phyloP scores from a whole-genome alignment of 495 filamentous ascomycete species.

The Aspergillus diversus region DNA sequence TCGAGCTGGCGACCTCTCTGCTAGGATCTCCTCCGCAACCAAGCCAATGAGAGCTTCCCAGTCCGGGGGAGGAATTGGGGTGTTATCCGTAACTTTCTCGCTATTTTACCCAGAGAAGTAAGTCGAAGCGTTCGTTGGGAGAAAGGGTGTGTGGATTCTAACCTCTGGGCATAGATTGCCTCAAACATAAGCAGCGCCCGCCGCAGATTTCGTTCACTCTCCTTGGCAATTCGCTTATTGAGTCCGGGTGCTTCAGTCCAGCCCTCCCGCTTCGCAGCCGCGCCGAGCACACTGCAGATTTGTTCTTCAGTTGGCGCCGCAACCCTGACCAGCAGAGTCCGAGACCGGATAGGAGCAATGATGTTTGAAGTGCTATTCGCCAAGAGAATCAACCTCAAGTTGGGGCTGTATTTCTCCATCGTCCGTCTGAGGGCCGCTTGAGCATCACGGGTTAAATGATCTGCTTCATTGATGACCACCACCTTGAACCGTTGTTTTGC shows the following conservation, averaged over 20 bases:
- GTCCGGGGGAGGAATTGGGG: conserved; percentile 89
- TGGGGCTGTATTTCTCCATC: conserved; percentile 99
- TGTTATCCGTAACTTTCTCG: conserved; percentile 87
- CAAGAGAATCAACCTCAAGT: conserved; percentile 84
- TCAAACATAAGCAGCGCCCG: conserved; percentile 93
- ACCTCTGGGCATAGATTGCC: conserved; percentile 97
- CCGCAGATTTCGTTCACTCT: conserved; percentile 89
- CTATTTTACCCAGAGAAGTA: conserved; percentile 45
- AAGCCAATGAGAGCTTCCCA: conserved; percentile 90
- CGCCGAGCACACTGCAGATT: conserved; percentile 75
- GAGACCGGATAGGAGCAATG: conserved; percentile 90
- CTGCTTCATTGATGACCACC: conserved; percentile 99
- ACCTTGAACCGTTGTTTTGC: conserved; percentile 96
- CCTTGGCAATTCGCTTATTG: conserved; percentile 82
- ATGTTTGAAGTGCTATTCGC: conserved; percentile 97
- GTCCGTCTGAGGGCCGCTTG: conserved; percentile 93
- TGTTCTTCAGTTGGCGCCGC: conserved; percentile 84
- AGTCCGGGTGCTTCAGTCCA: conserved; percentile 71
- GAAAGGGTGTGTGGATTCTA: conserved; percentile 27
- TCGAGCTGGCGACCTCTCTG: conserved; percentile 83
- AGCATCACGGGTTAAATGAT: conserved; percentile 90
- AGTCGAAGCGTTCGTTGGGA: conserved; percentile 10
- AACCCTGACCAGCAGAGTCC: conserved; percentile 88
- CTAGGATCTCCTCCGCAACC: conserved; percentile 88
- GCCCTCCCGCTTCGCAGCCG: conserved; percentile 75